These are phyloP conservation scores for Draba incana DNA, from an alignment of 345 rosid genomes.

Conservation along the genomic window DNA sequence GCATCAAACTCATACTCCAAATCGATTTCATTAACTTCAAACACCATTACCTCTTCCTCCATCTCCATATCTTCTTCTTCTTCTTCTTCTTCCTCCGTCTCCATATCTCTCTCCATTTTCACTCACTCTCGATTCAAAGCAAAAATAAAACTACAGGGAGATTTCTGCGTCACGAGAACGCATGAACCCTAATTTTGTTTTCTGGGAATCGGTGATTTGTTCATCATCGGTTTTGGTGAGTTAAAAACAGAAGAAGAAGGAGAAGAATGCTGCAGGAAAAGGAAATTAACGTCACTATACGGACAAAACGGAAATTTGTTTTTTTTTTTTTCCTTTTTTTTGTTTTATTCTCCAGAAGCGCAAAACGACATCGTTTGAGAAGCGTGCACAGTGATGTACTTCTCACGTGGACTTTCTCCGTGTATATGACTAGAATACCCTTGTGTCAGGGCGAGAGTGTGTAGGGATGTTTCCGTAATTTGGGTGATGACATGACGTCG, in stretches of 20 bases:
- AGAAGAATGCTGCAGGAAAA: conserved; percentile 39
- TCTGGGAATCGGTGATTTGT: conserved; percentile 13
- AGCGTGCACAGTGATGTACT: conserved; percentile 41
- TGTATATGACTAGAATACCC: too few relatives aligned
- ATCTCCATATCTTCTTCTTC: conserved; percentile 44
- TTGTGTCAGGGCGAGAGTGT: too few relatives aligned
- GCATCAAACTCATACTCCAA: conserved; percentile 93
- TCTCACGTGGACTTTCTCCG: conserved; percentile 15
- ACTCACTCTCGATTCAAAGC: too few relatives aligned
- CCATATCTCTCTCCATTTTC: conserved; percentile 30
- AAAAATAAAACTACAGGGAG: background rate
- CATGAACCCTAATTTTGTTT: conserved; percentile 41
- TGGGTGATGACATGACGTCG: too few relatives aligned
- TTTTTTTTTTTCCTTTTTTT: background rate
- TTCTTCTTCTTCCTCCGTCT: conserved; percentile 36
- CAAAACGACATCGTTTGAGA: conserved; percentile 35
- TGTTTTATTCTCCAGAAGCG: conserved; percentile 17
- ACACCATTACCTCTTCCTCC: conserved; percentile 55
- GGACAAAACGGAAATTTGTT: conserved; percentile 15
- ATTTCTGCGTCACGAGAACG: conserved; percentile 13
- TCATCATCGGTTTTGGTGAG: conserved; percentile 36
- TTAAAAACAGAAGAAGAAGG: conserved; percentile 16
- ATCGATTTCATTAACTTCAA: conserved; percentile 79
- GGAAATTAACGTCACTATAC: conserved; percentile 37
- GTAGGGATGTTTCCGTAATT: too few relatives aligned